A percentile compares a stretch with the other conserved stretches of the same genome.
Conservation (phyloP, 768 basidiomycete species). For the Hericium erinaceus region DNA sequence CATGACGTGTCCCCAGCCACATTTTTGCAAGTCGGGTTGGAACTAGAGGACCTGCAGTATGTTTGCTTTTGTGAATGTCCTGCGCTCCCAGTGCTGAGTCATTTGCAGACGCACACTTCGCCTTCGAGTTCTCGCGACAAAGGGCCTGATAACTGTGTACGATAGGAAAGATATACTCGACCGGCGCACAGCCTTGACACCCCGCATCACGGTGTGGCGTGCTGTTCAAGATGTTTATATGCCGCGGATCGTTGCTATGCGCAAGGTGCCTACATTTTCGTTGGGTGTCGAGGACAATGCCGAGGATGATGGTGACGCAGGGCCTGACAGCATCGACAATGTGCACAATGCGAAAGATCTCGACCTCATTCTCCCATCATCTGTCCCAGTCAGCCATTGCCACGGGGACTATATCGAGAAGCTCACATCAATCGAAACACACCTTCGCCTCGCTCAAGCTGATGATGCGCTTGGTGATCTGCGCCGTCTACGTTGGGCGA, state of each 20-base stretch:
- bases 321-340: neutral
- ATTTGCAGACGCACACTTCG: neutral
- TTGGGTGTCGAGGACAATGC: neutral
- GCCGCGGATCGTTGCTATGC: slow-evolving; percentile 1
- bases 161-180: slow-evolving; percentile 1
- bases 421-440: slow-evolving; percentile 1
- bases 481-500: slow-evolving; percentile 3
- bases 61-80: neutral
- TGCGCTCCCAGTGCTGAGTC: neutral
- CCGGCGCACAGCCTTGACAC: neutral
- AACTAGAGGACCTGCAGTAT: slow-evolving; percentile 19
- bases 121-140: neutral
- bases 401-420: neutral
- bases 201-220: slow-evolving; percentile 8
- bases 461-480: slow-evolving; percentile 6
- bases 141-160: neutral
- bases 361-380: slow-evolving; percentile 5
- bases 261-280: neutral
- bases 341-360: neutral
- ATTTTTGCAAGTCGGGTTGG: slow-evolving; percentile 14
- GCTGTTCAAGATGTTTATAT: slow-evolving; percentile 10
- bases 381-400: neutral
- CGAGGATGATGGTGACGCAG: neutral
- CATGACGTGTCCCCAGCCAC: slow-evolving; percentile 11
- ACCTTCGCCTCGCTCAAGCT: slow-evolving; percentile 8